Evolutionary conservation across 805 yeast genomes (phyloP), one percentile per base, ranked within the genome.

Genomic region (Yamadazyma philogaea): DNA sequence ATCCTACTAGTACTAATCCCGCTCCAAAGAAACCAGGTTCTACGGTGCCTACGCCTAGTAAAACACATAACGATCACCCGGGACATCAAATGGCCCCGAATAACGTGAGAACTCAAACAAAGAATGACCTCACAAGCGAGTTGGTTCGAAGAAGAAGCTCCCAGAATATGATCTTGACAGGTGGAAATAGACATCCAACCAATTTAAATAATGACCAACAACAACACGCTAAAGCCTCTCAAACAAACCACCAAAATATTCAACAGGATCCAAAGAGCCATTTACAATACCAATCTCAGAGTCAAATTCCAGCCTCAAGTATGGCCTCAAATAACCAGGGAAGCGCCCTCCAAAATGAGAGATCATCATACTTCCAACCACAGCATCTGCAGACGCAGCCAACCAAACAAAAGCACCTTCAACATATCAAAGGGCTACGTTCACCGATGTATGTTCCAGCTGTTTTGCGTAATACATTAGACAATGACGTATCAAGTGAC

Each of bases 381-480:
- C 31, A 37, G 28, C 27, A 38, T 21, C 22, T 30, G 14, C 42
- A 39, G 15, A 22, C 30, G 12, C 36, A 27, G 16, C 30, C 45
- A 26, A 16, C 30, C 17, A 41, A 36, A 12, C 30, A 34, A 4
- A 54, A 61, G 36, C 68, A 68, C 45, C 59, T 83, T 17, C 84
- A 81, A 57, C 95, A 88, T 55, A 79, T 89, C 47, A 79, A 81
- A 44, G 84, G 83, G 36, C 90, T 88, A 49, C 78, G 88, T 59
- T 84, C 87, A 55, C 96, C 97, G 7, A 68, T 90, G 68, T 90
- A 88, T 55, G 73, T 85, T 0, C 98, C 98, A 0, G 96, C 96
- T 0, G 98, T 90, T 8, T 69, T 90, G 40, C 54, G 75, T 20
- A 75, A 51, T 87, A 51, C 72, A 44, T 30, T 47, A 10, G 55